Evolutionary conservation across 2,329 filamentous ascomycete species (phyloP).

Genomic region (Aphanoascus verrucosus): DNA sequence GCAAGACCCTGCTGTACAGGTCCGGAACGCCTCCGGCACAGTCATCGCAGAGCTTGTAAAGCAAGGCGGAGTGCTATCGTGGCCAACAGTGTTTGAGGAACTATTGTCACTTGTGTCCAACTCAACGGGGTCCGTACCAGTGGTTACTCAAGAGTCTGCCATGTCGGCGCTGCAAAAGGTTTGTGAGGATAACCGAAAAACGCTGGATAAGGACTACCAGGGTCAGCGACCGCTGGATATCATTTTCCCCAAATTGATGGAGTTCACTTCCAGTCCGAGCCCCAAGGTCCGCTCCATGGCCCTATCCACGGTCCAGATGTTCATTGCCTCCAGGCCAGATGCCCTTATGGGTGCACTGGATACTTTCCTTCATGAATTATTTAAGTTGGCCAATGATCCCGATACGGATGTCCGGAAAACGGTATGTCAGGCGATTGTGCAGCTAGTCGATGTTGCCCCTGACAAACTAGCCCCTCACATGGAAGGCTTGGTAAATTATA

Average conservation of each 20-base stretch:
- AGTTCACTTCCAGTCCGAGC: constrained; percentile 67
- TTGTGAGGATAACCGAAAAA: constrained; percentile 86
- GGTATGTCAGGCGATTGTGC: constrained; percentile 86
- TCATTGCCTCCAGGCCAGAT: constrained; percentile 73
- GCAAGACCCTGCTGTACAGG: constrained; percentile 68
- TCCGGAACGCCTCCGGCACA: constrained; percentile 81
- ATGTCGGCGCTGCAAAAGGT: constrained; percentile 91
- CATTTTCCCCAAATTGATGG: constrained; percentile 80
- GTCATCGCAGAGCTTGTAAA: constrained; percentile 87
- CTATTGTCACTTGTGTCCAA: constrained; percentile 70
- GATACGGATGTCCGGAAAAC: constrained; percentile 77
- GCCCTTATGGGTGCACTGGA: constrained; percentile 74
- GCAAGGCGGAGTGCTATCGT: constrained; percentile 73
- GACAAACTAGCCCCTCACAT: constrained; percentile 87
- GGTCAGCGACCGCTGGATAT: constrained; percentile 79
- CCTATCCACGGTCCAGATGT: constrained; percentile 79
- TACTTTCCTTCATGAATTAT: constrained; percentile 68
- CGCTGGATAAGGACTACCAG: constrained; percentile 76
- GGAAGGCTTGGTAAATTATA: constrained; percentile 79
- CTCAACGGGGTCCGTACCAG: constrained; percentile 53
- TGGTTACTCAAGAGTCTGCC: constrained; percentile 75
- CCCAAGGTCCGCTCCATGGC: constrained; percentile 70
- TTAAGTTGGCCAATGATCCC: constrained; percentile 64
- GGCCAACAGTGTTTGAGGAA: constrained; percentile 82
- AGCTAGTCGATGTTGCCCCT: constrained; percentile 79